Percentiles rank a stretch among this genome's conserved stretches.
Conservation (phyloP, 2,329 filamentous ascomycete species). For the Xylaria sp. region DNA sequence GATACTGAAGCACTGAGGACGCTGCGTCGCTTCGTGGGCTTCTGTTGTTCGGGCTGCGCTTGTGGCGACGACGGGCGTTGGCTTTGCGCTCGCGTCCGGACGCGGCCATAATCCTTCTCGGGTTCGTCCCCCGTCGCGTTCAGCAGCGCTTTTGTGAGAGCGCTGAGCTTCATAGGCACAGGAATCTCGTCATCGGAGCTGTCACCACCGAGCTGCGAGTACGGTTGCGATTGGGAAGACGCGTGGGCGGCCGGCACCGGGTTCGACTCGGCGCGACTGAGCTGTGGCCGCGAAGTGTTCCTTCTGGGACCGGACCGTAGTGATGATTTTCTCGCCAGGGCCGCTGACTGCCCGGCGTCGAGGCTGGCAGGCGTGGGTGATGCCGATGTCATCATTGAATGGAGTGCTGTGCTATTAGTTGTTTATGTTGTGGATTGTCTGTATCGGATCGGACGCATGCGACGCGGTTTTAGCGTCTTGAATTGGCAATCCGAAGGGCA, state of each 20-base stretch:
- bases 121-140: slow-evolving; percentile 67
- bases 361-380: slow-evolving; percentile 59
- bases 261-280: slow-evolving; percentile 60
- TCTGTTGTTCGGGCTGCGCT: slow-evolving; percentile 43
- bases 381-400: slow-evolving; percentile 46
- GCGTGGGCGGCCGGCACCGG: slow-evolving; percentile 49
- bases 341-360: slow-evolving; percentile 61
- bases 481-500: slow-evolving; percentile 47
- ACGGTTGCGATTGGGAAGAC: slow-evolving; percentile 39
- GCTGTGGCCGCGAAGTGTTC: slow-evolving; percentile 58
- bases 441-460: slow-evolving; percentile 33
- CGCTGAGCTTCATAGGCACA: slow-evolving; percentile 92
- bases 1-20: slow-evolving; percentile 58
- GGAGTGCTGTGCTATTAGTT: slow-evolving; percentile 31
- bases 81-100: slow-evolving; percentile 60
- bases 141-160: slow-evolving; percentile 87
- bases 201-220: slow-evolving; percentile 69
- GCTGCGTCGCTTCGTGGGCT: slow-evolving; percentile 59
- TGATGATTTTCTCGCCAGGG: slow-evolving; percentile 63
- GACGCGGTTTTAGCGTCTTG: slow-evolving; percentile 39
- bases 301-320: slow-evolving; percentile 66
- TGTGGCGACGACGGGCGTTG: slow-evolving; percentile 59
- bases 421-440: slow-evolving; percentile 35
- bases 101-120: slow-evolving; percentile 53
- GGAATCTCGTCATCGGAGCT: slow-evolving; percentile 96